Evolutionary conservation across 2,329 filamentous ascomycete species (phyloP), one percentile per base, ranked within the genome.

Genomic region (Chaetomiaceae sp.): DNA sequence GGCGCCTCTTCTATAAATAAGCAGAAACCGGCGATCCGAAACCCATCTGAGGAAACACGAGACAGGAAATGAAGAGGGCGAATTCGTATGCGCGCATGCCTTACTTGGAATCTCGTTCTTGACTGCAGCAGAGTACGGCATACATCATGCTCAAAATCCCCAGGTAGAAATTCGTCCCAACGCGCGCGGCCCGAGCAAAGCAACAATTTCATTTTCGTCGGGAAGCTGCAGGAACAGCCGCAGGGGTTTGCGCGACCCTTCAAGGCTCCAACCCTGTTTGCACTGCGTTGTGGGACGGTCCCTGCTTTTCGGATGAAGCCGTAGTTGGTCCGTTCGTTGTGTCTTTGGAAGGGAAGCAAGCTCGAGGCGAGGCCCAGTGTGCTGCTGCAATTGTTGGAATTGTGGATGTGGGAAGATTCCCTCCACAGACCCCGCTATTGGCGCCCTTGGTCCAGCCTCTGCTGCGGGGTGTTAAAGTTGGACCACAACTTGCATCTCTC

Each of bases 401-500:
- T n/a, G n/a, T n/a, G n/a, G n/a, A 38, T 20, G 23, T 16, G 25
- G 9, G 23, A 39, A 20, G 44, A 31, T n/a, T 3, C 19, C 17
- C 25, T 14, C 40, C 31, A 19, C 46, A 49, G 47, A 50, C 50
- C 50, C 50, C 43, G 38, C 50, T 33, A 48, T 17, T 21, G 33
- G 25, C 20, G 16, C 31, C n/a, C 38, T 20, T 8, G 41, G 5
- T 19, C 20, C 10, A 17, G 10, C 23, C 12, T 9, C 34, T 17
- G 35, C 46, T 53, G 51, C 51, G 42, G 51, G 42, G 51, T 46
- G 51, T 50, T 45, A 45, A n/a, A n/a, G n/a, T n/a, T n/a, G n/a
- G 31, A 34, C 20, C 44, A 23, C 19, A 33, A 46, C 42, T 6
- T 47, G 21, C 41, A 53, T 34, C 21, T 17, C 34, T 14, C 17